These are phyloP conservation scores for Melocanna baccifera DNA, from an alignment of 176 grass and related monocot genomes.

Conservation along the genomic window DNA sequence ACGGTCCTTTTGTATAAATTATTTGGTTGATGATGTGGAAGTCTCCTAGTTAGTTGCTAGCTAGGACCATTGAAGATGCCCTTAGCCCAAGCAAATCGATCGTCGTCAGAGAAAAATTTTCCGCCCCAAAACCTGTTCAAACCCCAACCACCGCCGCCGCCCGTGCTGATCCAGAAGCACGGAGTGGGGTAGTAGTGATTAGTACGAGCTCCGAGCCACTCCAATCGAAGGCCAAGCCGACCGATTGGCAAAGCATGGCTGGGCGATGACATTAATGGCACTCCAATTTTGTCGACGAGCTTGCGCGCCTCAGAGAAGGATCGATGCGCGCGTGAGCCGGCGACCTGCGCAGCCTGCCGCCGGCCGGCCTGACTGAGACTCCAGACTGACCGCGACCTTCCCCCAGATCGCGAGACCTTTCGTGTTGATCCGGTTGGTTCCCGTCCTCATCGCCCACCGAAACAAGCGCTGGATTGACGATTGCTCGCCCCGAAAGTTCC, in stretches of 20 bases:
- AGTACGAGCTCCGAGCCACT: background rate
- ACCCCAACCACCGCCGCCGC: background rate
- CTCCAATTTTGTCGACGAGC: background rate
- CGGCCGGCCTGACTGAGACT: background rate
- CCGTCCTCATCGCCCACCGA: background rate
- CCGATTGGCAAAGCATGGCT: background rate
- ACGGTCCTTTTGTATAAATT: no score
- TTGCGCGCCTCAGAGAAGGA: background rate
- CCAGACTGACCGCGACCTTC: background rate
- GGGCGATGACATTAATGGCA: background rate
- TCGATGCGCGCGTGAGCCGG: background rate
- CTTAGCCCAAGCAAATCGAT: no score
- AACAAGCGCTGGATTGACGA: background rate
- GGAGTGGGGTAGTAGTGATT: background rate
- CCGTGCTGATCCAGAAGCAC: background rate
- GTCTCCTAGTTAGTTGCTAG: no score
- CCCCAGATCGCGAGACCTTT: background rate
- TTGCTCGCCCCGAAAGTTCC: conserved; percentile 3
- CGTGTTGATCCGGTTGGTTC: background rate
- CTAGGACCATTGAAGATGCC: no score
- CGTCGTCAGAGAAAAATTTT: background rate
- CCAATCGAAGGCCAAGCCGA: background rate
- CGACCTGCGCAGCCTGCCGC: background rate
- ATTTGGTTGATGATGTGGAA: no score
- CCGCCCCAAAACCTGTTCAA: background rate